phyloP scores from a whole-genome alignment of 2,329 filamentous ascomycete genomes.

The Lecanicillium sp. region DNA sequence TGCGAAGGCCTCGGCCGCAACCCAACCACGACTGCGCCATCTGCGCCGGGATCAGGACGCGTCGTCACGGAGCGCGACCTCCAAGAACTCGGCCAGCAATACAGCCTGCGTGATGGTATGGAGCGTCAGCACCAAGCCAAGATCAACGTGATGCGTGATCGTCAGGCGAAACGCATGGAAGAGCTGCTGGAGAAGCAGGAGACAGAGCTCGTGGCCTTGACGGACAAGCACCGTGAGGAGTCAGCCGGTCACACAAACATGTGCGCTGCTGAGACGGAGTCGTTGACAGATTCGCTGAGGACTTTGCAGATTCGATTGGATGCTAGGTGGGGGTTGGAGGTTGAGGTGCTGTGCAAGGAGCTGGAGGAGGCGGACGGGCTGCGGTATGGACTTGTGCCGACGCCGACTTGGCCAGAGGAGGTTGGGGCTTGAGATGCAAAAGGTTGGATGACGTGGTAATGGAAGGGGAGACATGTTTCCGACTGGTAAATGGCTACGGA shows the following conservation, averaged over 20 bases:
- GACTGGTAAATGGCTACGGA: too few relatives aligned
- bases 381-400: slow-evolving; percentile 29
- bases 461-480: too few relatives aligned
- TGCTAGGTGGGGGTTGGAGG: slow-evolving; percentile 43
- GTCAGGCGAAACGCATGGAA: slow-evolving; percentile 53
- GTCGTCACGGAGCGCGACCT: slow-evolving; percentile 52
- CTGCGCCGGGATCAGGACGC: slow-evolving; percentile 36
- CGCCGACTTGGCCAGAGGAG: slow-evolving; percentile 23
- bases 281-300: slow-evolving; percentile 34
- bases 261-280: slow-evolving; percentile 42
- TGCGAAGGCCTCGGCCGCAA: slow-evolving; percentile 43
- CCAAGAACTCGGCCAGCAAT: slow-evolving; percentile 51
- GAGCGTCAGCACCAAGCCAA: slow-evolving; percentile 49
- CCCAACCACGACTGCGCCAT: slow-evolving; percentile 27
- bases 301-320: slow-evolving; percentile 35
- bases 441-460: too few relatives aligned
- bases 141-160: slow-evolving; percentile 58
- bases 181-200: slow-evolving; percentile 48
- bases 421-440: too few relatives aligned
- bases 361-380: slow-evolving; percentile 36
- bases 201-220: slow-evolving; percentile 38
- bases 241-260: slow-evolving; percentile 37
- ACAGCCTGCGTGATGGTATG: slow-evolving; percentile 51
- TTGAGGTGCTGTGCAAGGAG: slow-evolving; percentile 45
- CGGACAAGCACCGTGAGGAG: slow-evolving; percentile 37